Evolutionary conservation across 2,329 filamentous ascomycete genomes (phyloP).

Genomic region (Cadophora luteo-olivacea): DNA sequence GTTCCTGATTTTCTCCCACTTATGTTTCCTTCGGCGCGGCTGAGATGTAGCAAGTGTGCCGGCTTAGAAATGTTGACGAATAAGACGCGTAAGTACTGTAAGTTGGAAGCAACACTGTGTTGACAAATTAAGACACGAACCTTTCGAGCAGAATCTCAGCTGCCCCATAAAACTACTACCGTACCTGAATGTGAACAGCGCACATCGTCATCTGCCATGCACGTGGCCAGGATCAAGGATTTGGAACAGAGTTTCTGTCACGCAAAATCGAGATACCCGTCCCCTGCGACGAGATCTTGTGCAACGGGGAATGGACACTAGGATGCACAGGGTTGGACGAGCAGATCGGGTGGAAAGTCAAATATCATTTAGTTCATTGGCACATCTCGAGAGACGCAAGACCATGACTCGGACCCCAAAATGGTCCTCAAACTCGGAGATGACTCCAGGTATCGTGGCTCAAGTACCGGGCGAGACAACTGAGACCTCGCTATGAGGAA

Average conservation of each 20-base stretch:
- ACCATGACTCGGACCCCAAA: conserved; percentile 9
- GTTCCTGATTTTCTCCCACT: background rate
- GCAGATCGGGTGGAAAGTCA: conserved; percentile 15
- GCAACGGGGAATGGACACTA: conserved; percentile 12
- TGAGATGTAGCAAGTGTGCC: conserved; percentile 3
- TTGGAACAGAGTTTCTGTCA: conserved; percentile 23
- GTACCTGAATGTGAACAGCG: conserved; percentile 13
- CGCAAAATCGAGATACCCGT: conserved; percentile 24
- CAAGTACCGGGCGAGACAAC: background rate
- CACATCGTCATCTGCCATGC: conserved; percentile 18
- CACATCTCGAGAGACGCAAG: conserved; percentile 5
- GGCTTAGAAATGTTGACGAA: background rate
- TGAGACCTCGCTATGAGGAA: background rate
- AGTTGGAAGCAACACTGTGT: background rate
- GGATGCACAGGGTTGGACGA: conserved; percentile 9
- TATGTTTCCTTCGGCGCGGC: background rate
- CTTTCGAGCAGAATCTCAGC: background rate
- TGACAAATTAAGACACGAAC: background rate
- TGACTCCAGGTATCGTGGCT: background rate
- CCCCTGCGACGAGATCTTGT: conserved; percentile 28
- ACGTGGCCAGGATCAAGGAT: conserved; percentile 27
- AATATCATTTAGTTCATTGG: conserved; percentile 16
- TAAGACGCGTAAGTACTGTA: background rate
- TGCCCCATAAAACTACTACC: background rate
- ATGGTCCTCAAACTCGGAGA: background rate